Base-by-base conservation (phyloP, 768 basidiomycete species). In the Hortiboletus campestris region DNA sequence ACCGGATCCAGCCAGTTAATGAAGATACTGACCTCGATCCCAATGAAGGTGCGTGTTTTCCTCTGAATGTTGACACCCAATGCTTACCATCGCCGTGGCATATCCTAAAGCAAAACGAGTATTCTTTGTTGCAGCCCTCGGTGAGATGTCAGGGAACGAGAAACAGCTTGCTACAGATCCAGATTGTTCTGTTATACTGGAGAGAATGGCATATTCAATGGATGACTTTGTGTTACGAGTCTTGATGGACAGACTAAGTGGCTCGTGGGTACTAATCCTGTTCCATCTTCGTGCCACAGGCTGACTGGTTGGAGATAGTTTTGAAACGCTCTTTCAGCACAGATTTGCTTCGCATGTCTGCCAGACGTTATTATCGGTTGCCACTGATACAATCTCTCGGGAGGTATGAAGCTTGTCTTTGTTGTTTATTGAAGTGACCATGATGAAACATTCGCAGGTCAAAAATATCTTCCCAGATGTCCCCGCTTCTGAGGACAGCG, bases 271-370 rank as follows among this genome's bases (percentile, higher is more conserved):
- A 49, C 48, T 38, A 22, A 13, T 53, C 32, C 12, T 17, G 3
- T 53, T 55, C 32, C 50, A 46, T 51, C 45, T 53, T 50, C 52
- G 31, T 48, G 35, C 43, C 36, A 55, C 58, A 7, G 35, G 46
- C 36, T 49, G 53, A 54, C 46, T 1, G 25, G 36, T 40, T 51
- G 44, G 43, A 41, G 57, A 36, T 55, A 88, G 91, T 8, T 89
- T 84, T 59, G 84, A 83, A 55, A 65, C 74, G 22, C 77, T 94
- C 28, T 74, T 80, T 29, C 84, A 79, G 65, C 89, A 98, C 65
- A 83, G 94, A 29, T 98, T 97, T 76, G 93, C 89, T 16, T 96
- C 94, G 25, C 95, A 98, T 82, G 95, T 97, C 8, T 89, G 89
- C 63, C 94, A 98, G 70, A 98, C 94, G 1, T 74, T 97, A 59